phyloP scores from a whole-genome alignment of 306 rosid species.

The Sesbania bispinosa region DNA sequence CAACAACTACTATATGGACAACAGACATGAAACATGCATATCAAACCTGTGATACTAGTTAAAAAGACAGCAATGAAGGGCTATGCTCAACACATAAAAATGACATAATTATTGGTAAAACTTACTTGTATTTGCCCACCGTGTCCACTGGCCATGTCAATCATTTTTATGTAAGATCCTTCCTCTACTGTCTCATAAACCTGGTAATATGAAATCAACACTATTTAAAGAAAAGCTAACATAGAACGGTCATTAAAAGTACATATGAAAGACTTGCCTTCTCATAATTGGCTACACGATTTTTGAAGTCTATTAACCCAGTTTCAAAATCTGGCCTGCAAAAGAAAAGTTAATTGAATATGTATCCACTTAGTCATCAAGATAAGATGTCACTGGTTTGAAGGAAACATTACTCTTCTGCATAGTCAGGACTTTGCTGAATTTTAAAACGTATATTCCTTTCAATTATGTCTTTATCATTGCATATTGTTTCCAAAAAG shows the following conservation, averaged over 20 bases:
- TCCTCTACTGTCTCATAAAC: slow-evolving; percentile 97
- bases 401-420: slow-evolving; percentile 74
- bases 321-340: slow-evolving; percentile 94
- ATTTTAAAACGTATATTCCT: slow-evolving; percentile 94
- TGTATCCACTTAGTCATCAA: slow-evolving; percentile 8
- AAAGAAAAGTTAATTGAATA: slow-evolving; percentile 28
- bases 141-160: slow-evolving; percentile 95
- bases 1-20: background rate
- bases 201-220: slow-evolving; percentile 42
- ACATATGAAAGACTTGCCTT: slow-evolving; percentile 45
- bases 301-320: slow-evolving; percentile 83
- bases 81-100: slow-evolving; percentile 3
- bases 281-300: slow-evolving; percentile 78
- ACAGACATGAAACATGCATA: slow-evolving; percentile 15
- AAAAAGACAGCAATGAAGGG: background rate
- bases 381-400: slow-evolving; percentile 24
- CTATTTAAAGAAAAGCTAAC: slow-evolving; percentile 13
- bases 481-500: slow-evolving; percentile 96
- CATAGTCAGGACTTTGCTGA: slow-evolving; percentile 98
- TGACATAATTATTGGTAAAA: background rate
- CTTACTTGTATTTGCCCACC: slow-evolving; percentile 98
- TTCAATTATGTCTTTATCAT: slow-evolving; percentile 88
- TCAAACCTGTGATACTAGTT: slow-evolving; percentile 2
- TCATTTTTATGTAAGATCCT: slow-evolving; percentile 98
- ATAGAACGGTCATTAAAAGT: slow-evolving; percentile 22